Base-by-base conservation (phyloP, 495 filamentous ascomycete species). In the Trichoderma asperelloides region DNA sequence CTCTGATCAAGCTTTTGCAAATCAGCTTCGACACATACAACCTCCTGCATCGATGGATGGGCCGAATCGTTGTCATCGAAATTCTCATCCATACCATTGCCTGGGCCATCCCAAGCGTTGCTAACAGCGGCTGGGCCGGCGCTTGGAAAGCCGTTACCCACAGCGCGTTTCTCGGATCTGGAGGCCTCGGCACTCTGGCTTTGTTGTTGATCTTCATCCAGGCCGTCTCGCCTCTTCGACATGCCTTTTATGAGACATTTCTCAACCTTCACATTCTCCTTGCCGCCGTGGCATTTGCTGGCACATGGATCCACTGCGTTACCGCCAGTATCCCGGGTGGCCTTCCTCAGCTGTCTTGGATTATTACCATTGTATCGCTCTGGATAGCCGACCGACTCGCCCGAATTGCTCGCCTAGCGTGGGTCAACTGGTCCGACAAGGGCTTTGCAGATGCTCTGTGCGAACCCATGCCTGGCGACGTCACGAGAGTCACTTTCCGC, bases 11-110 rank as follows among this genome's bases (percentile, higher is more conserved):
- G 7, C 76, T 96, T 16, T 81, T 96, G 70, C 87, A 86, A 33
- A 87, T 98, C 77, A 94, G 91, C 75, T 98, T 97, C 77, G 96
- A 98, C 78, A 96, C 93, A 0, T 97, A 92, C 82, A 98, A 97
- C 76, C 81, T 97, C 33, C 78, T 98, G 37, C 95, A 98, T 76
- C 88, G 95, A 45, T 98, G 95, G 94, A 87, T 98, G 66, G 95
- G 94, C 27, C 89, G 95, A 23, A 87, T 97, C 27, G 86, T 96
- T 8, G 87, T 90, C 23, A 57, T 94, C 16, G 90, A 98, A 75
- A 80, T 87, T 6, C 51, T 97, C 62, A 81, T 87, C 15, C 95
- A 98, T 74, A 89, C 89, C 3, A 62, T 82, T 62, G 88, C 89
- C 47, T 99, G 89, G 87, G 83, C 85, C 9, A 80, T 89, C 65